phyloP scores from a whole-genome alignment of 2,329 filamentous ascomycete genomes.

The Bipolaris zeicola region DNA sequence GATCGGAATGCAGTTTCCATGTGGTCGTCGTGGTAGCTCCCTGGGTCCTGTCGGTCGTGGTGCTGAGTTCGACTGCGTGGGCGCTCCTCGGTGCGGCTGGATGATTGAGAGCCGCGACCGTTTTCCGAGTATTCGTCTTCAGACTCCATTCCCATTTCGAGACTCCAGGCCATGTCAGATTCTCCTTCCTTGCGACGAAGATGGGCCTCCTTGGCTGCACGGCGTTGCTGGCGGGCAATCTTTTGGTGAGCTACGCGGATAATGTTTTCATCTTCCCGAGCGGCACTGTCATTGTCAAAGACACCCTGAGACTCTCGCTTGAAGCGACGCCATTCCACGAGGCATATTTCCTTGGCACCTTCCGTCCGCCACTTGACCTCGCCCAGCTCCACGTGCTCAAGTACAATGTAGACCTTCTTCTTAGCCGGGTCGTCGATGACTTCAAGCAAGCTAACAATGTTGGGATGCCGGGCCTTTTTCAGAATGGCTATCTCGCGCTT shows the following conservation, averaged over 20 bases:
- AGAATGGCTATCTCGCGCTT: slow-evolving; percentile 97
- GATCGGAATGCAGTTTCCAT: slow-evolving; percentile 47
- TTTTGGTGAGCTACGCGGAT: slow-evolving; percentile 40
- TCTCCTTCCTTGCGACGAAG: slow-evolving; percentile 34
- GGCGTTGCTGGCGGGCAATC: slow-evolving; percentile 53
- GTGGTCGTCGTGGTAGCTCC: slow-evolving; percentile 28
- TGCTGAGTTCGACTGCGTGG: slow-evolving; percentile 26
- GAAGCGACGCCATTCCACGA: slow-evolving; percentile 79
- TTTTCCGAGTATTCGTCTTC: slow-evolving; percentile 55
- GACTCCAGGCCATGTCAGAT: slow-evolving; percentile 76
- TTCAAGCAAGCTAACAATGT: slow-evolving; percentile 92
- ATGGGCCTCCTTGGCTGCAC: slow-evolving; percentile 45
- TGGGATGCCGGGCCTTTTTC: slow-evolving; percentile 97
- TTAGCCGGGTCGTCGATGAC: slow-evolving; percentile 96
- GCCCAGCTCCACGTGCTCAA: slow-evolving; percentile 92
- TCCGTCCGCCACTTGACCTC: slow-evolving; percentile 95
- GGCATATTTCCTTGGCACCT: slow-evolving; percentile 80
- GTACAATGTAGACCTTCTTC: slow-evolving; percentile 97
- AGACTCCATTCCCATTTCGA: slow-evolving; percentile 74
- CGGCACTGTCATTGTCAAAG: slow-evolving; percentile 50
- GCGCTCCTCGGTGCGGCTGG: slow-evolving; percentile 26
- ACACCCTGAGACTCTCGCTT: slow-evolving; percentile 68
- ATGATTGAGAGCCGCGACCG: slow-evolving; percentile 35
- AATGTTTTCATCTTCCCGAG: slow-evolving; percentile 53
- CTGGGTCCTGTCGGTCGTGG: slow-evolving; percentile 27